Evolutionary conservation across 345 rosid species (phyloP).

Genomic region (Pelargonium nanum): DNA sequence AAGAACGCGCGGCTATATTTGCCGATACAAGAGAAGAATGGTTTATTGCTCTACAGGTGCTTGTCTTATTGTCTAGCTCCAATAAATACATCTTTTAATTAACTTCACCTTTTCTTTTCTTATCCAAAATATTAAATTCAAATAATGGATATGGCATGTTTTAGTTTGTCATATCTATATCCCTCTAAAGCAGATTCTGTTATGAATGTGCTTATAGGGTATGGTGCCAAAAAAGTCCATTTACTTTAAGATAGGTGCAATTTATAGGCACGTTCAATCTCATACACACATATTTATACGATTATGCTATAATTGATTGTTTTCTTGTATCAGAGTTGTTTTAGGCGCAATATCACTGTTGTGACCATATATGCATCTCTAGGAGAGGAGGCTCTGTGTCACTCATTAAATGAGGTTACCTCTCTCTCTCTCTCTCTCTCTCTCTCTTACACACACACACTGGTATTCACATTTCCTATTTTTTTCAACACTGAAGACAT

Average conservation of each 20-base stretch:
- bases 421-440: slow-evolving; percentile 16
- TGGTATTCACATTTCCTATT: not conserved
- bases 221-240: no score
- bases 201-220: not conserved
- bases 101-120: no score
- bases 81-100: no score
- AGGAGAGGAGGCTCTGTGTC: slow-evolving; percentile 93
- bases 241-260: not conserved
- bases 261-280: no score
- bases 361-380: slow-evolving; percentile 90
- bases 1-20: slow-evolving; percentile 83
- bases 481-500: no score
- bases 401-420: slow-evolving; percentile 84
- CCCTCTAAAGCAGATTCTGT: not conserved
- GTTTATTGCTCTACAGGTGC: slow-evolving; percentile 91
- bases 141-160: not conserved
- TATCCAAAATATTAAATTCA: no score
- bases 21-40: slow-evolving; percentile 96
- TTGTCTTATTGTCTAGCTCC: slow-evolving; percentile 6
- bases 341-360: slow-evolving; percentile 76
- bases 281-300: not conserved
- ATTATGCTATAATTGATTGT: slow-evolving; percentile 4
- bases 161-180: not conserved
- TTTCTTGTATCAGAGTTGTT: slow-evolving; percentile 60
- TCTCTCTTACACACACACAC: not conserved